phyloP scores from a whole-genome alignment of 331 rosid genomes.

The Quercus phellos region DNA sequence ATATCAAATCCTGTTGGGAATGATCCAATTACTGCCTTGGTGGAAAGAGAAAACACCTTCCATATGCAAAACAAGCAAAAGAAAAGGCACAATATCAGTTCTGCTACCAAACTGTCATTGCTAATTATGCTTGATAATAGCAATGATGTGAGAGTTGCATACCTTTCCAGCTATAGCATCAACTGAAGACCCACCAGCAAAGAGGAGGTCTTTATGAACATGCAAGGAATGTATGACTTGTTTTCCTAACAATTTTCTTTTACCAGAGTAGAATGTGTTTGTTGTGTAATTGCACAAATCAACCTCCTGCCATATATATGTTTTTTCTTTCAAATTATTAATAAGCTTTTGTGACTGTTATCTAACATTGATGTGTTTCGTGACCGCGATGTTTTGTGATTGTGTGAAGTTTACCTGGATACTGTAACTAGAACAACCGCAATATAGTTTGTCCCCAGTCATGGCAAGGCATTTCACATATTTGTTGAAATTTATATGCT shows the following conservation, averaged over 20 bases:
- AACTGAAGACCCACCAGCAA: conserved; percentile 68
- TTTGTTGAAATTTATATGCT: conserved; percentile 72
- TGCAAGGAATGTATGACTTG: conserved; percentile 68
- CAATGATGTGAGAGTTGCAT: background rate
- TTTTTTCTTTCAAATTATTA: background rate
- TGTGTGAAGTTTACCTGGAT: conserved; percentile 45
- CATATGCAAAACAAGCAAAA: background rate
- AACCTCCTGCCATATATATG: conserved; percentile 56
- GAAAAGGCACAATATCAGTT: background rate
- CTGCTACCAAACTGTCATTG: background rate
- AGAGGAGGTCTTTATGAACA: conserved; percentile 56
- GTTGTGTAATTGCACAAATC: conserved; percentile 54
- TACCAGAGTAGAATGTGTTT: conserved; percentile 67
- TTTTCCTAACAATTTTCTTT: conserved; percentile 73
- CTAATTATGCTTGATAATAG: background rate
- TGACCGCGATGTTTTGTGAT: too few relatives aligned
- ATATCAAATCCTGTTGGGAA: conserved; percentile 67
- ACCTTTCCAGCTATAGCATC: conserved; percentile 80
- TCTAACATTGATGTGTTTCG: too few relatives aligned
- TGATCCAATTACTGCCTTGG: conserved; percentile 60
- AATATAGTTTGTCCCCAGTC: conserved; percentile 64
- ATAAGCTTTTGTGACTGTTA: background rate
- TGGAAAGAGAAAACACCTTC: conserved; percentile 55
- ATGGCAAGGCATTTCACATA: conserved; percentile 69
- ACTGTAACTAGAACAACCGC: conserved; percentile 82